Evolutionary conservation across 2,329 filamentous ascomycete species (phyloP).

Genomic region (Botryotinia convoluta): DNA sequence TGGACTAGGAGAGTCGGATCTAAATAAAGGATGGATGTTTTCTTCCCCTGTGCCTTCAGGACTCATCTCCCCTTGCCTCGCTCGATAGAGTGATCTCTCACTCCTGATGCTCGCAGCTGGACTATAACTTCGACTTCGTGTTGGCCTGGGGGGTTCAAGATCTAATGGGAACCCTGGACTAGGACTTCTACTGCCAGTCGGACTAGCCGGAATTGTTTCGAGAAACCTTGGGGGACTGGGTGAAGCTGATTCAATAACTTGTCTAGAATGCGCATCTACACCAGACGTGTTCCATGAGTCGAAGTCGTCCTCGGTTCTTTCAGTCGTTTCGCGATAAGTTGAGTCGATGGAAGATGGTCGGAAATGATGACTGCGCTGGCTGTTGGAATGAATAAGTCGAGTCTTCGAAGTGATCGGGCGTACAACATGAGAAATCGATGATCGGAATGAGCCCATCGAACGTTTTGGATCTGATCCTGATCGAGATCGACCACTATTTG

Average conservation of each 20-base stretch:
- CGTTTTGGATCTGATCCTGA: slow-evolving; percentile 42
- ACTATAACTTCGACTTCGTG: slow-evolving; percentile 36
- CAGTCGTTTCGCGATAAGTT: slow-evolving; percentile 29
- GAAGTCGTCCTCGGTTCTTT: slow-evolving; percentile 57
- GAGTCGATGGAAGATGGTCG: slow-evolving; percentile 51
- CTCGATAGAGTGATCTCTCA: slow-evolving; percentile 19
- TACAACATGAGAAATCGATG: slow-evolving; percentile 48
- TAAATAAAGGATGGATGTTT: slow-evolving; percentile 76
- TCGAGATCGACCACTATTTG: slow-evolving; percentile 47
- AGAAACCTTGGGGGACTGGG: slow-evolving; percentile 48
- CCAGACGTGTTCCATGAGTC: slow-evolving; percentile 73
- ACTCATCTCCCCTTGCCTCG: slow-evolving; percentile 23
- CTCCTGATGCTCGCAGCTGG: slow-evolving; percentile 31
- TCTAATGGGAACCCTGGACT: slow-evolving; percentile 62
- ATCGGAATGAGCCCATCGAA: slow-evolving; percentile 48
- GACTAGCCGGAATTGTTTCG: slow-evolving; percentile 69
- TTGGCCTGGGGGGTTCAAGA: slow-evolving; percentile 46
- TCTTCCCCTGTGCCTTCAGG: slow-evolving; percentile 51
- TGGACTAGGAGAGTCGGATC: slow-evolving; percentile 67
- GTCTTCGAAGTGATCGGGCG: slow-evolving; percentile 58
- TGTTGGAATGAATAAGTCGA: slow-evolving; percentile 48
- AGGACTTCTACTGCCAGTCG: slow-evolving; percentile 60
- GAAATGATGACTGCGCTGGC: slow-evolving; percentile 33
- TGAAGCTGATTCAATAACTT: slow-evolving; percentile 49
- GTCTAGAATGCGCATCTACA: slow-evolving; percentile 60